These are phyloP conservation scores for Saccharomycopsis crataegensis DNA, from an alignment of 1,139 yeast genomes.

Conservation along the genomic window DNA sequence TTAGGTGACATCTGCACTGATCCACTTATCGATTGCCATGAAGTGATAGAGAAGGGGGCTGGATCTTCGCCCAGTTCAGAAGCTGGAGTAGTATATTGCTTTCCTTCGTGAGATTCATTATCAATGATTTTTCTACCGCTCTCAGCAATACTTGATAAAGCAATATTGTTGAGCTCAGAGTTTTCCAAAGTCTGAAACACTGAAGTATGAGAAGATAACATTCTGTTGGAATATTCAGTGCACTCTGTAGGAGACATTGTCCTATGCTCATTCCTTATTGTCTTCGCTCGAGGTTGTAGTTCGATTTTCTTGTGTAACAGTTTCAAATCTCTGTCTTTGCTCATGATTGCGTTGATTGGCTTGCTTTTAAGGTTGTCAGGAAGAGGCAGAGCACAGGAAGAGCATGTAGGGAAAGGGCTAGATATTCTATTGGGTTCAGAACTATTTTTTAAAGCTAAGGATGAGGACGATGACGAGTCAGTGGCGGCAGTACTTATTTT, in stretches of 20 bases:
- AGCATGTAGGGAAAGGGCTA: no score
- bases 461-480: no score
- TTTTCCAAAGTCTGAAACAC: constrained; percentile 17
- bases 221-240: constrained; percentile 4
- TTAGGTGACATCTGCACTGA: constrained; percentile 2
- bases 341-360: not conserved
- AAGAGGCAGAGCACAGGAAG: no score
- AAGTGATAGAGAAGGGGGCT: constrained; percentile 11
- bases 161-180: constrained; percentile 13
- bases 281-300: not conserved
- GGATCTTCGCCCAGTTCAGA: not conserved
- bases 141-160: not conserved
- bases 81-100: not conserved
- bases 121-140: not conserved
- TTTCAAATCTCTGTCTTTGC: constrained; percentile 1
- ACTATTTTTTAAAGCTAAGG: no score
- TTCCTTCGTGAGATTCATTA: not conserved
- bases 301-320: constrained; percentile 10
- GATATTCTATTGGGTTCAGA: no score
- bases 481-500: no score
- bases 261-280: not conserved
- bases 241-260: not conserved
- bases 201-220: constrained; percentile 17
- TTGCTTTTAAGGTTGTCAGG: no score
- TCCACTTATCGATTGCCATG: constrained; percentile 17